A percentile compares a stretch with the other conserved stretches of the same genome.
Conservation (phyloP, 441 rosid genomes). For the Jatropha multifida region DNA sequence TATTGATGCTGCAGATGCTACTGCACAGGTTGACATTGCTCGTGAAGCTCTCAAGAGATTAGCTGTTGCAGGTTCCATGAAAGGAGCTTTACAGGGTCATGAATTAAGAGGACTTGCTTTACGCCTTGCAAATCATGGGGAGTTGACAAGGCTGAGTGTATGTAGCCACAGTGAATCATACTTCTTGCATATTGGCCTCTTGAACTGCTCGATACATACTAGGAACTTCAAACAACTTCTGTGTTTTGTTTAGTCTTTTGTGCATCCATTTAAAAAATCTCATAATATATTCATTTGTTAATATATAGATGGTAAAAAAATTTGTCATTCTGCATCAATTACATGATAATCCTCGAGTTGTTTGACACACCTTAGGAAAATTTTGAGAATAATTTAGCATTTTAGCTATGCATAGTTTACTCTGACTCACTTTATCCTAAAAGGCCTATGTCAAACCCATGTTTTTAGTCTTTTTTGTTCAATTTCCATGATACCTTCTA, state of each 20-base stretch:
- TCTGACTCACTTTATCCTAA: no score
- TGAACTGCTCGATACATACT: slow-evolving; percentile 15
- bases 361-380: not conserved
- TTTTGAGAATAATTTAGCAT: not conserved
- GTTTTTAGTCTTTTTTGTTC: not conserved
- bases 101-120: slow-evolving; percentile 93
- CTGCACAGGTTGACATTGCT: slow-evolving; percentile 88
- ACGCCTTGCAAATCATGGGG: slow-evolving; percentile 98
- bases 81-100: slow-evolving; percentile 90
- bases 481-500: not conserved
- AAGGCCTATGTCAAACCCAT: no score
- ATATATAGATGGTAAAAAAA: not conserved
- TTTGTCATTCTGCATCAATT: not conserved
- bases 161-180: slow-evolving; percentile 26
- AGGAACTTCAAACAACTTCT: not conserved
- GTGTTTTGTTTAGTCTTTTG: not conserved
- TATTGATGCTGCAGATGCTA: slow-evolving; percentile 99
- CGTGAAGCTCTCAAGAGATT: slow-evolving; percentile 96
- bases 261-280: not conserved
- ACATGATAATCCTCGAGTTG: not conserved
- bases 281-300: not conserved
- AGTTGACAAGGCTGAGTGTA: slow-evolving; percentile 87
- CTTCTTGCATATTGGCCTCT: slow-evolving; percentile 4
- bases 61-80: slow-evolving; percentile 93
- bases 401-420: not conserved